Evolutionary conservation across 2,329 filamentous ascomycete species (phyloP).

Genomic region (Colletotrichum sp.): DNA sequence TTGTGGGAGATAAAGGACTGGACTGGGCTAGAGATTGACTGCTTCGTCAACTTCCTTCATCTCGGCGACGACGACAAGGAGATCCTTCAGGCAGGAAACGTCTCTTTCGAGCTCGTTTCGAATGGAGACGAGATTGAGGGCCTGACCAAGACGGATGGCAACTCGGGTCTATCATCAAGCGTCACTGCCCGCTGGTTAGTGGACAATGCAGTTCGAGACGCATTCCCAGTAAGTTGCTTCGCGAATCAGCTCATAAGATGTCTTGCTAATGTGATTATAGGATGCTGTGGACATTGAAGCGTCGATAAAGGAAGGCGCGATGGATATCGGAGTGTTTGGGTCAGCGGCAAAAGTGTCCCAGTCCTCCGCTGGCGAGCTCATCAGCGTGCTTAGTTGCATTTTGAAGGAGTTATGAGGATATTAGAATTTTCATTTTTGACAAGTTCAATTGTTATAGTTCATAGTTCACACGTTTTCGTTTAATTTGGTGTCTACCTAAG

Average conservation of each 20-base stretch:
- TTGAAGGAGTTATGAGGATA: background rate
- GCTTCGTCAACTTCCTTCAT: conserved; percentile 83
- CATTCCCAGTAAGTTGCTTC: conserved; percentile 32
- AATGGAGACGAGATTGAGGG: conserved; percentile 30
- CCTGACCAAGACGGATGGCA: background rate
- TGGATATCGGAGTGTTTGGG: conserved; percentile 49
- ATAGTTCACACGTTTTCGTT: background rate
- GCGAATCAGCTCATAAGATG: background rate
- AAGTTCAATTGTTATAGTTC: background rate
- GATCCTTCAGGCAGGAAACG: background rate
- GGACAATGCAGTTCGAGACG: conserved; percentile 29
- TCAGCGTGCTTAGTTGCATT: background rate
- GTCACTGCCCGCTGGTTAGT: conserved; percentile 19
- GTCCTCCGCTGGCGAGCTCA: background rate
- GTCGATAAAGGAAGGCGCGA: conserved; percentile 30
- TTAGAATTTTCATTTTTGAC: background rate
- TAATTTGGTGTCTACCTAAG: background rate
- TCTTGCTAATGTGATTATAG: conserved; percentile 26
- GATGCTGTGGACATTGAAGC: conserved; percentile 46
- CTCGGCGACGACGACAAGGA: conserved; percentile 28
- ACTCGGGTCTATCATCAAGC: background rate
- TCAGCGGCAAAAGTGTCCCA: conserved; percentile 5
- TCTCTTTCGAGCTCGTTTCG: background rate
- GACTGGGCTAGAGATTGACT: conserved; percentile 74
- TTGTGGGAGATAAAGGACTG: conserved; percentile 76